phyloP scores from a whole-genome alignment of 306 rosid species.

The Glycyrrhiza uralensis region DNA sequence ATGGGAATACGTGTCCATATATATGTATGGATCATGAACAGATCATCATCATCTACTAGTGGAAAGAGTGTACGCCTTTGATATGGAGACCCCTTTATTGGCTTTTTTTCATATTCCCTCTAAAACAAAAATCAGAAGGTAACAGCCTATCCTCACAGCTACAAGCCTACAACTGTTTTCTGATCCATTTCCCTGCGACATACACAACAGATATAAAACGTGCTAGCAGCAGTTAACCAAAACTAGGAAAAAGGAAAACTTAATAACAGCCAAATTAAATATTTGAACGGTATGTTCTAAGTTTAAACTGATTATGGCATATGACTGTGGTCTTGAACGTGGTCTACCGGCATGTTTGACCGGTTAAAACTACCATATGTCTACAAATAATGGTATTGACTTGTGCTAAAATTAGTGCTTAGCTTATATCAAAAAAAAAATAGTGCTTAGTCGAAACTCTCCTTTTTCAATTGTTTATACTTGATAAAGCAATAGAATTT shows the following conservation, averaged over 20 bases:
- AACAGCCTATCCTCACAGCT: conserved; percentile 63
- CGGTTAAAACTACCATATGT: neutral
- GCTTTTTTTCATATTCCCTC: conserved; percentile 97
- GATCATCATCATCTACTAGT: too few relatives aligned
- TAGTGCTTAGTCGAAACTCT: too few relatives aligned
- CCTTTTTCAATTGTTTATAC: neutral
- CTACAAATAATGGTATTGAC: neutral
- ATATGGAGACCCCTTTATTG: conserved; percentile 92
- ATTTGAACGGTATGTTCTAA: neutral
- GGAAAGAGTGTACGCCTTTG: too few relatives aligned
- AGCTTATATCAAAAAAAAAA: too few relatives aligned
- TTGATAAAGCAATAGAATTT: neutral
- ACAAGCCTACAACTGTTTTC: conserved; percentile 82
- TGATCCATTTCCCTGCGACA: conserved; percentile 57
- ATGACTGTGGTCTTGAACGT: neutral
- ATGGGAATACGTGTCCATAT: too few relatives aligned
- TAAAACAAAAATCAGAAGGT: conserved; percentile 90
- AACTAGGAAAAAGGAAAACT: neutral
- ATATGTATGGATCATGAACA: too few relatives aligned
- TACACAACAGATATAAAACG: conserved; percentile 11
- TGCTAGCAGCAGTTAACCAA: neutral
- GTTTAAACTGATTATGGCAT: neutral
- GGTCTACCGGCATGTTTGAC: neutral
- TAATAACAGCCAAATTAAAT: neutral
- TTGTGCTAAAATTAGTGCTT: too few relatives aligned